A percentile compares a stretch with the other conserved stretches of the same genome.
These are phyloP conservation scores for Chytriomyces confervae DNA, from an alignment of 192 early-diverging fungal genomes.

Conservation along the genomic window DNA sequence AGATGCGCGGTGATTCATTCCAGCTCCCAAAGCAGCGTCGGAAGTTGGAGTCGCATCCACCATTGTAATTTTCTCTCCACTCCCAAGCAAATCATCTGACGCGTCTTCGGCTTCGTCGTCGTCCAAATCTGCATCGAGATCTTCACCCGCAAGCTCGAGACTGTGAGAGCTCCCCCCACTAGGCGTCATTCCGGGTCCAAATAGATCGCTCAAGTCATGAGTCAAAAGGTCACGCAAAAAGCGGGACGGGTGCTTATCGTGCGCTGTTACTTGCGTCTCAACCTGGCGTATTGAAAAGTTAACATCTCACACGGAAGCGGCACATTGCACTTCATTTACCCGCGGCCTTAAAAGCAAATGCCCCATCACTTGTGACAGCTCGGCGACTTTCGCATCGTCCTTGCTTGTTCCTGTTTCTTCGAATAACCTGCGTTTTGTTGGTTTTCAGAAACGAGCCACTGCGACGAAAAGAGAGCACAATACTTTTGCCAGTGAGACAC, in stretches of 20 bases:
- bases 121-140: slow-evolving; percentile 30
- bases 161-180: slow-evolving; percentile 30
- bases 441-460: too few species aligned
- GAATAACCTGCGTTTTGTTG: background rate
- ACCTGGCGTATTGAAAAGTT: background rate
- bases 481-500: slow-evolving; percentile 39
- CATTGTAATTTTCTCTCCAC: slow-evolving; percentile 24
- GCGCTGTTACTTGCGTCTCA: slow-evolving; percentile 45
- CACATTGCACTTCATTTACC: slow-evolving; percentile 15
- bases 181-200: background rate
- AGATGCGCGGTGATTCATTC: background rate
- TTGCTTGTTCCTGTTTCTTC: background rate
- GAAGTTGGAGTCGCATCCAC: background rate
- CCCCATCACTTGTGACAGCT: slow-evolving; percentile 45
- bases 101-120: slow-evolving; percentile 29
- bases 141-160: slow-evolving; percentile 30
- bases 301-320: background rate
- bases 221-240: slow-evolving; percentile 32
- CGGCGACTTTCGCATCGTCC: slow-evolving; percentile 36
- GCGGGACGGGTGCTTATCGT: slow-evolving; percentile 56
- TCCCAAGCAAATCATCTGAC: background rate
- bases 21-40: background rate
- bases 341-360: slow-evolving; percentile 46
- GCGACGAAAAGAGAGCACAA: too few species aligned
- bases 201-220: background rate